Evolutionary conservation across 2,329 filamentous ascomycete species (phyloP).

Genomic region (Penicillium sp.): DNA sequence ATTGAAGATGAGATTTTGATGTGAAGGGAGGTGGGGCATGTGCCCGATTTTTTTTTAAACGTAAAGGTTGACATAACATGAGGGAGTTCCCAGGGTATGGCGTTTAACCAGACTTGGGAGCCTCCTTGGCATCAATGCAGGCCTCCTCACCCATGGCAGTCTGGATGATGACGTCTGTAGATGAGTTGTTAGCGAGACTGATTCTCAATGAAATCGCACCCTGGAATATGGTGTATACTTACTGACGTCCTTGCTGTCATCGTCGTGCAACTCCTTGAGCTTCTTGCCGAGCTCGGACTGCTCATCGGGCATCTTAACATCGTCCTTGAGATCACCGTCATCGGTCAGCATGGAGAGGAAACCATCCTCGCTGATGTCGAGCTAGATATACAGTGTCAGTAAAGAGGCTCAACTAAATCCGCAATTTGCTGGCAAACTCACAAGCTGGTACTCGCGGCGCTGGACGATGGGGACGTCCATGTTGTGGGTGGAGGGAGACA

Average conservation of each 20-base stretch:
- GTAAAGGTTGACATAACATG: conserved; percentile 32
- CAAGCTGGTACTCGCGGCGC: conserved; percentile 90
- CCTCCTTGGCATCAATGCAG: conserved; percentile 93
- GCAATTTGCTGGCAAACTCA: conserved; percentile 54
- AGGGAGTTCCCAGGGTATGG: conserved; percentile 22
- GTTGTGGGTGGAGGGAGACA: conserved; percentile 91
- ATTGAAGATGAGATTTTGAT: conserved; percentile 29
- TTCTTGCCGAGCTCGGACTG: conserved; percentile 73
- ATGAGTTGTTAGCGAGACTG: conserved; percentile 2
- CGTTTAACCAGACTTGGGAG: conserved; percentile 51
- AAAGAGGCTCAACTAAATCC: background rate
- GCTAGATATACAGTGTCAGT: conserved; percentile 50
- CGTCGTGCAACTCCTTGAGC: conserved; percentile 76
- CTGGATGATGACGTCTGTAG: conserved; percentile 81
- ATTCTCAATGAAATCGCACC: background rate
- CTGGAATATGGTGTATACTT: conserved; percentile 48
- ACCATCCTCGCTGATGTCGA: conserved; percentile 89
- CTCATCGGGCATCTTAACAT: conserved; percentile 88
- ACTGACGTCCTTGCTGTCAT: conserved; percentile 93
- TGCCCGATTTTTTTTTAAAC: conserved; percentile 26
- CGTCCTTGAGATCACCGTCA: conserved; percentile 84
- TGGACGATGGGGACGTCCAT: conserved; percentile 89
- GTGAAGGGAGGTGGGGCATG: conserved; percentile 10
- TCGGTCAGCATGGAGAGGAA: conserved; percentile 94
- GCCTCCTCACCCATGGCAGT: conserved; percentile 95